phyloP scores from a whole-genome alignment of 805 yeast genomes.

The Tetrapisispora nanseiensis region DNA sequence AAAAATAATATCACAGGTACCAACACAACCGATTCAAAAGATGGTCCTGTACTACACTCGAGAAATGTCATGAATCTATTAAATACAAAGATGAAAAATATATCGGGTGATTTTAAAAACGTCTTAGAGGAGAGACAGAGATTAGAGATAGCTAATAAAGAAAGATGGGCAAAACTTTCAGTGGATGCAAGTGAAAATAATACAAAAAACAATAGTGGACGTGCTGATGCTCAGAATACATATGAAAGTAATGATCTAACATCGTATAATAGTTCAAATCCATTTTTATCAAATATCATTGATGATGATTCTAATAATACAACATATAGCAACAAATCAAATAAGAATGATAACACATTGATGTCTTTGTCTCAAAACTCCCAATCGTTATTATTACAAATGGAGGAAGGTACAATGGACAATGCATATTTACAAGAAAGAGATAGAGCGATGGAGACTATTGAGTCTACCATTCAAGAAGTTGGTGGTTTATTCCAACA shows the following conservation, averaged over 20 bases:
- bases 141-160: conserved; percentile 68
- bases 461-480: conserved; percentile 93
- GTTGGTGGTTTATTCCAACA: conserved; percentile 92
- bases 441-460: conserved; percentile 86
- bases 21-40: background rate
- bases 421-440: conserved; percentile 70
- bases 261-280: conserved; percentile 31
- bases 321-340: conserved; percentile 5
- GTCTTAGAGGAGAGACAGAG: conserved; percentile 85
- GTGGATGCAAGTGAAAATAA: conserved; percentile 5
- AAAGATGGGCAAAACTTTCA: conserved; percentile 77
- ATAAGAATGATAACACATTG: conserved; percentile 30
- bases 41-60: conserved; percentile 47
- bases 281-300: conserved; percentile 31
- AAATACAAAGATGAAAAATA: conserved; percentile 83
- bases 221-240: conserved; percentile 4
- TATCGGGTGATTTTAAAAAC: conserved; percentile 81
- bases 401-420: conserved; percentile 68
- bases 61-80: conserved; percentile 79
- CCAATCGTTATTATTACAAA: conserved; percentile 66
- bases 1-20: conserved; percentile 44
- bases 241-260: conserved; percentile 4
- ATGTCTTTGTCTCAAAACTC: conserved; percentile 56
- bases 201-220: conserved; percentile 1
- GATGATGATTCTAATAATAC: conserved; percentile 12